These are phyloP conservation scores for Termitomyces eurrhizus DNA, from an alignment of 768 basidiomycete genomes.

Conservation along the genomic window DNA sequence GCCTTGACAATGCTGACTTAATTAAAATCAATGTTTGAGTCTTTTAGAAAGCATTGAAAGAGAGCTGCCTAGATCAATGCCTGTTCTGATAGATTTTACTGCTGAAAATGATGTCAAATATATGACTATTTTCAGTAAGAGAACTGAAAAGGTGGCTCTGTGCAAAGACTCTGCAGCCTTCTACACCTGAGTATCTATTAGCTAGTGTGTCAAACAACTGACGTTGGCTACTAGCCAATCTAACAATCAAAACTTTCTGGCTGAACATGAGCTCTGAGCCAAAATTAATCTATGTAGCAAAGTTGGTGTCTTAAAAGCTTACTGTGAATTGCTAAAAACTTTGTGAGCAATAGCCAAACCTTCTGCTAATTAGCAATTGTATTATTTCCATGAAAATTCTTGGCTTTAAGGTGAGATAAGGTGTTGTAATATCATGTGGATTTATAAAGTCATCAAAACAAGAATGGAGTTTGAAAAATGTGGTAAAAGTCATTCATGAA, in stretches of 20 bases:
- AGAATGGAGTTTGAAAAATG: not conserved
- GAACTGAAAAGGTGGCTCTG: no score
- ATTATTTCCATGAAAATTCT: slow-evolving; percentile 70
- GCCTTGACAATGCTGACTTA: no score
- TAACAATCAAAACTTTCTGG: slow-evolving; percentile 60
- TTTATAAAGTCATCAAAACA: slow-evolving; percentile 57
- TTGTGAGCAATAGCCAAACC: slow-evolving; percentile 81
- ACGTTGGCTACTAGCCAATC: slow-evolving; percentile 66
- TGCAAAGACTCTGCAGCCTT: slow-evolving; percentile 4
- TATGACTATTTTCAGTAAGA: no score
- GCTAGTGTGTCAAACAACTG: slow-evolving; percentile 58
- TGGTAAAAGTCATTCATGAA: not conserved
- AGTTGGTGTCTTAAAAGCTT: slow-evolving; percentile 10
- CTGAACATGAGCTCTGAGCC: slow-evolving; percentile 43
- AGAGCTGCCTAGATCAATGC: no score
- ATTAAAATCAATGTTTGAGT: no score
- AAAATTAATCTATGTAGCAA: not conserved
- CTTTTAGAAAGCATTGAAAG: no score
- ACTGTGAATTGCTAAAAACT: slow-evolving; percentile 62
- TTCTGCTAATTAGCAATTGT: slow-evolving; percentile 61
- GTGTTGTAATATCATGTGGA: slow-evolving; percentile 64
- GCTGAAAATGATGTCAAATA: no score
- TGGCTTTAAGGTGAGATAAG: slow-evolving; percentile 46
- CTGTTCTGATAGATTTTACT: no score
- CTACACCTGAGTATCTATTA: no score